phyloP scores from a whole-genome alignment of 352 stramenopile species.

The Globisporangium rhizosaccharum region DNA sequence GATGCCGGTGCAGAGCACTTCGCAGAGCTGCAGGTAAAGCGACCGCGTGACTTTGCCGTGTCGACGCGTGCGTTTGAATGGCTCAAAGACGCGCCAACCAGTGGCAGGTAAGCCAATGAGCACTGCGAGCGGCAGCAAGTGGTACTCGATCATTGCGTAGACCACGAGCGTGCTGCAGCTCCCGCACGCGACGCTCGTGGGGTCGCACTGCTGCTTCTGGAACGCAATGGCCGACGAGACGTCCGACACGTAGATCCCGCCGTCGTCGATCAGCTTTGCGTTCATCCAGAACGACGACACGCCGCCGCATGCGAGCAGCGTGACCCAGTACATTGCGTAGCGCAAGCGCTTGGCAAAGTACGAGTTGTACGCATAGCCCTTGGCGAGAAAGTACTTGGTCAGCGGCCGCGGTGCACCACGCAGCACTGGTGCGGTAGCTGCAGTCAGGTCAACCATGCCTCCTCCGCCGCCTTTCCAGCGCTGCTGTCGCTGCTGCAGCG shows the following conservation, averaged over 20 bases:
- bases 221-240: slow-evolving; percentile 38
- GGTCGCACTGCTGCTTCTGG: slow-evolving; percentile 23
- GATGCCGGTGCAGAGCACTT: slow-evolving; percentile 55
- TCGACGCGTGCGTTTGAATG: slow-evolving; percentile 43
- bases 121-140: slow-evolving; percentile 47
- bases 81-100: slow-evolving; percentile 56
- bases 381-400: slow-evolving; percentile 35
- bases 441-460: not conserved
- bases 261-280: slow-evolving; percentile 22
- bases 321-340: slow-evolving; percentile 38
- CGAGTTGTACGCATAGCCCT: slow-evolving; percentile 63
- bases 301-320: slow-evolving; percentile 30
- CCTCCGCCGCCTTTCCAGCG: not conserved
- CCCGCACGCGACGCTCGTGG: slow-evolving; percentile 24
- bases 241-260: slow-evolving; percentile 44
- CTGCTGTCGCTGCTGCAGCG: not conserved
- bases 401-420: slow-evolving; percentile 33
- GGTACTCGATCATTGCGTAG: slow-evolving; percentile 69
- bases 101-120: slow-evolving; percentile 64
- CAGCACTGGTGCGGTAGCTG: not conserved
- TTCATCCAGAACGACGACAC: slow-evolving; percentile 44
- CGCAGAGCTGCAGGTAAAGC: slow-evolving; percentile 72
- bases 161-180: slow-evolving; percentile 57
- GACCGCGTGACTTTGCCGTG: slow-evolving; percentile 58
- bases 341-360: slow-evolving; percentile 73